Evolutionary conservation across 1,139 yeast species (phyloP), one percentile per base, ranked within the genome.

Genomic region (Suhomyces terraborum): DNA sequence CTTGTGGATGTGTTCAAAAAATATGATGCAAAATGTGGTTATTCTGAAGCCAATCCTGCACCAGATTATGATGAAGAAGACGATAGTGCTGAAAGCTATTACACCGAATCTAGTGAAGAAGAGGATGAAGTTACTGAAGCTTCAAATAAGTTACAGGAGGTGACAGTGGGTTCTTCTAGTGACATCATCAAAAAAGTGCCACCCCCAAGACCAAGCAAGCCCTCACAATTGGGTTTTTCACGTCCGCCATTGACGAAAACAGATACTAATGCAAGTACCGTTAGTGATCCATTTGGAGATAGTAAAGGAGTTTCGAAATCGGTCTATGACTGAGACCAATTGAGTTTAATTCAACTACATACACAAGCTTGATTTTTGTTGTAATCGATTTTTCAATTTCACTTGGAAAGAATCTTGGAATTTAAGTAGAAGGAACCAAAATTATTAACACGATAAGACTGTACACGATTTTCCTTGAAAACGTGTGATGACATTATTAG

Each of bases 271-370:
- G 60, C 54, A 8, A 60, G 64, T 18, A 55, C 61, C 25, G 73
- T 63, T 4, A 75, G 77, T 42, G 80, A 85, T 61, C 94, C 94
- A 2, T 85, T 85, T 64, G 88, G 85, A 8, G 93, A 85, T 54
- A 66, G 71, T 13, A 68, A 83, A 49, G 79, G 69, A 44, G 74
- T 75, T n/a, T 56, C 37, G 18, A 46, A 45, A 32, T 56, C 59
- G n/a, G 36, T 49, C 2, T 58, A 59, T 36, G 55, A 55, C 33
- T 58, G 25, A 18, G 20, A 13, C 28, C 14, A 25, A 25, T n/a
- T 3, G 7, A 9, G n/a, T 3, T 4, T 12, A 18, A 8, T 23
- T 19, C 14, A 29, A 18, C 6, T 7, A 16, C 20, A 20, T 23
- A 13, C 25, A 23, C n/a, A 9, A 4, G 25, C n/a, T 23, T 23